These are phyloP conservation scores for Fragaria iinumae DNA, from an alignment of 306 rosid genomes.

Conservation along the genomic window DNA sequence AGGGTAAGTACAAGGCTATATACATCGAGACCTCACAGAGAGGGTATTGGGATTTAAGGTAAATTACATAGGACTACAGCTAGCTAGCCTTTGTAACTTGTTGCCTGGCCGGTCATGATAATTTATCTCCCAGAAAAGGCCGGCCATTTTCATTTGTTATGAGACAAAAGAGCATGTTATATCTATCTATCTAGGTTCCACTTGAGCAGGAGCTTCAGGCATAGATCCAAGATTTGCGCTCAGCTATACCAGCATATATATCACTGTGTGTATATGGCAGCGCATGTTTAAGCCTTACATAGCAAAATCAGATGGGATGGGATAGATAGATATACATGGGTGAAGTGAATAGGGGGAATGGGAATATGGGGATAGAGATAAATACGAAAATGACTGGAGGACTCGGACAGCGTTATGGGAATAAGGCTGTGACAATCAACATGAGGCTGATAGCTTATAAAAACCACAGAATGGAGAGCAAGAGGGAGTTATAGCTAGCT, in stretches of 20 bases:
- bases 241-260: not conserved
- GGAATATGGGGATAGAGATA: not conserved
- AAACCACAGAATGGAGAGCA: not conserved
- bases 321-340: not conserved
- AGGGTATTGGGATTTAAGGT: not conserved
- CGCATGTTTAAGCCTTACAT: not conserved
- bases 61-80: not conserved
- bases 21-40: not conserved
- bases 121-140: not conserved
- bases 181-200: not conserved
- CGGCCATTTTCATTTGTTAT: not conserved
- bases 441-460: not conserved
- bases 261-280: not conserved
- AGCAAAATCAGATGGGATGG: constrained; percentile 10
- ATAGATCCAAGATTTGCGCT: constrained; percentile 6
- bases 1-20: not conserved
- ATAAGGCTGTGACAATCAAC: constrained; percentile 11
- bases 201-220: not conserved
- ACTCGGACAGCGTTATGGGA: not conserved
- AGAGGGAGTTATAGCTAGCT: not conserved
- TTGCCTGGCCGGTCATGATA: constrained; percentile 3
- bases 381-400: constrained; percentile 26
- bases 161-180: not conserved
- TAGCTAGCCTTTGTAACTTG: not conserved
- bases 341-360: constrained; percentile 6